These are phyloP conservation scores for Coemansia asiatica DNA, from an alignment of 192 early-diverging fungal species.

Conservation along the genomic window DNA sequence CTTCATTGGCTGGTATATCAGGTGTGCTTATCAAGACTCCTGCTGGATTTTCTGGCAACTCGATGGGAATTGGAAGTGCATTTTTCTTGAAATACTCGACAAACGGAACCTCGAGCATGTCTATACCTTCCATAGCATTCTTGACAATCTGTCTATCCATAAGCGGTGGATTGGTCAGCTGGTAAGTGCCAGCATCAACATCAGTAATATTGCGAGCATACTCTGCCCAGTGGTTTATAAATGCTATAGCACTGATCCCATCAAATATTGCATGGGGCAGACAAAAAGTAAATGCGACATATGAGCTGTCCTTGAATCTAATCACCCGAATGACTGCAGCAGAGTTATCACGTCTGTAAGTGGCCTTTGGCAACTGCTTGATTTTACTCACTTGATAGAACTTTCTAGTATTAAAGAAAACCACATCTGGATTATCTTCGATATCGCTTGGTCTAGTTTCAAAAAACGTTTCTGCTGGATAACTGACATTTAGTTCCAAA, in stretches of 20 bases:
- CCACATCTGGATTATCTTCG: not conserved
- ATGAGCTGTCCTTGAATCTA: constrained; percentile 33
- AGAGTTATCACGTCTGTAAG: constrained; percentile 32
- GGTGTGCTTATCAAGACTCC: constrained; percentile 33
- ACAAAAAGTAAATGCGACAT: constrained; percentile 29
- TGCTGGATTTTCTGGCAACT: constrained; percentile 13
- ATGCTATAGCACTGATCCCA: constrained; percentile 13
- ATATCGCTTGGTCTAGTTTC: constrained; percentile 1
- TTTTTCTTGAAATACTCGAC: constrained; percentile 29
- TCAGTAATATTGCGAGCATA: constrained; percentile 23
- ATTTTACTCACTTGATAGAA: constrained; percentile 28
- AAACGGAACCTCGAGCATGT: constrained; percentile 20
- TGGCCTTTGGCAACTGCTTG: constrained; percentile 19
- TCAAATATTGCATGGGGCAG: constrained; percentile 46
- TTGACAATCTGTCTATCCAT: constrained; percentile 22
- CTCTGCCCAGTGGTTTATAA: constrained; percentile 43
- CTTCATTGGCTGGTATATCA: constrained; percentile 18
- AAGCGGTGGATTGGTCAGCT: constrained; percentile 19
- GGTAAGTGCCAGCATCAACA: constrained; percentile 5
- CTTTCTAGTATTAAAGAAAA: constrained; percentile 39
- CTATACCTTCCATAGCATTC: constrained; percentile 18
- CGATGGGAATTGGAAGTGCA: constrained; percentile 1
- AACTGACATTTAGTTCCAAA: constrained; percentile 21
- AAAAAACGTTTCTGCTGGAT: constrained; percentile 34
- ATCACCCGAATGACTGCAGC: constrained; percentile 24